Evolutionary conservation across 169 alveolate genomes (phyloP).

Genomic region (Cryptosporidium viatorum): DNA sequence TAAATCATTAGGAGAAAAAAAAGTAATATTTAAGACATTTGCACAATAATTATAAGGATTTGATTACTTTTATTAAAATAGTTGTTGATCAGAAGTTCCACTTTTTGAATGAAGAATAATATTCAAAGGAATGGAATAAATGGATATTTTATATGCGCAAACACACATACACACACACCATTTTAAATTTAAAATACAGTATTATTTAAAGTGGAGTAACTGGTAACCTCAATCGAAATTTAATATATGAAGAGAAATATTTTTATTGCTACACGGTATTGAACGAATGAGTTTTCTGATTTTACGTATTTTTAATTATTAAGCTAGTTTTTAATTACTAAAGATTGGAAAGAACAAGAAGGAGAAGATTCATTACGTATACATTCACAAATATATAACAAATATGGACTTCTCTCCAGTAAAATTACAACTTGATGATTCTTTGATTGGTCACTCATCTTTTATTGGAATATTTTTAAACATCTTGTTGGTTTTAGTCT

Average conservation of each 20-base stretch:
- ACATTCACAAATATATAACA: neutral
- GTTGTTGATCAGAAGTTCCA: neutral
- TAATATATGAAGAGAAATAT: too few species aligned
- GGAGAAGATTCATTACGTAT: neutral
- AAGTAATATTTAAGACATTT: neutral
- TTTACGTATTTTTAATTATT: too few species aligned
- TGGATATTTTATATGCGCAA: neutral
- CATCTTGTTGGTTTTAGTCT: neutral
- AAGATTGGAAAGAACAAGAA: neutral
- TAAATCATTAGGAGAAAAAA: neutral
- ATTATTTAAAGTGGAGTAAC: too few species aligned
- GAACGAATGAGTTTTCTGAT: neutral
- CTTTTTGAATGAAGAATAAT: neutral
- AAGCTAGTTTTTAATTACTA: too few species aligned
- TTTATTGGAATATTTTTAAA: conserved; percentile 3
- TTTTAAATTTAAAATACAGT: too few species aligned
- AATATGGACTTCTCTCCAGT: neutral
- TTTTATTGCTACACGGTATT: neutral
- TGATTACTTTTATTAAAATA: too few species aligned
- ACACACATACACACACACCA: neutral
- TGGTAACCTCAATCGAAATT: neutral
- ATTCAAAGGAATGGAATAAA: too few species aligned
- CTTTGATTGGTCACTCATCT: neutral
- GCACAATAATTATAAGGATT: neutral
- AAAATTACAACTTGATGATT: neutral